A percentile compares a stretch with the other conserved stretches of the same genome.
phyloP scores from a whole-genome alignment of 2,329 filamentous ascomycete genomes.

The Colletotrichum liriopes region DNA sequence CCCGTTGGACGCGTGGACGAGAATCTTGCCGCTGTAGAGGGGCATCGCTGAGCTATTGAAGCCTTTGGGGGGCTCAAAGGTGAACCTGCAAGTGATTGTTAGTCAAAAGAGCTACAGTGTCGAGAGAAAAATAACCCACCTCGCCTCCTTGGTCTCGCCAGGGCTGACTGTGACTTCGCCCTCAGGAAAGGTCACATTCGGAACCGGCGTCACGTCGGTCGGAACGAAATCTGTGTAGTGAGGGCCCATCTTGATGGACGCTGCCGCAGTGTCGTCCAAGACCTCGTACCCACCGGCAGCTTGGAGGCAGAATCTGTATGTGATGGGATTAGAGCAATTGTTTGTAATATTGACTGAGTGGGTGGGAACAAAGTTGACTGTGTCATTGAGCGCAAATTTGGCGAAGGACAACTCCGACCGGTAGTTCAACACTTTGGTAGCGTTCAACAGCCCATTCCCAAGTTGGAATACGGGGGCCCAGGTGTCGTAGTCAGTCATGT shows the following conservation, averaged over 20 bases:
- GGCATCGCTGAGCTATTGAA: constrained; percentile 53
- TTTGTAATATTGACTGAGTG: constrained; percentile 62
- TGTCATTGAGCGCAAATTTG: constrained; percentile 66
- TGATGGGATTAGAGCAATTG: constrained; percentile 52
- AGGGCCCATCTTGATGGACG: constrained; percentile 28
- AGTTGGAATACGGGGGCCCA: constrained; percentile 57
- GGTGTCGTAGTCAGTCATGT: constrained; percentile 42
- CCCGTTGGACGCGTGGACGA: constrained; percentile 56
- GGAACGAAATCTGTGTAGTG: neutral
- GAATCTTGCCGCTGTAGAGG: constrained; percentile 62
- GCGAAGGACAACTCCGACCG: constrained; percentile 57
- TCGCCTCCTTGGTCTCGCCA: constrained; percentile 46
- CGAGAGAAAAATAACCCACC: neutral
- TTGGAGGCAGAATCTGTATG: constrained; percentile 60
- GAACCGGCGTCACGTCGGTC: neutral
- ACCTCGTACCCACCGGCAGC: constrained; percentile 46
- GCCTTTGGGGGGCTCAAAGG: constrained; percentile 48
- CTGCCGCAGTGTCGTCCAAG: neutral
- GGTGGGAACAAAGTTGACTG: constrained; percentile 56
- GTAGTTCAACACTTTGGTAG: constrained; percentile 60
- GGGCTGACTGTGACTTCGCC: constrained; percentile 47
- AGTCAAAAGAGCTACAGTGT: neutral
- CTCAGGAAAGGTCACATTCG: constrained; percentile 27
- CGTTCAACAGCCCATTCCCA: constrained; percentile 65
- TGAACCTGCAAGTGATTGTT: constrained; percentile 40